A percentile compares a stretch with the other conserved stretches of the same genome.
Conservation (phyloP, 768 basidiomycete genomes). For the Pleurotus pulmonarius region DNA sequence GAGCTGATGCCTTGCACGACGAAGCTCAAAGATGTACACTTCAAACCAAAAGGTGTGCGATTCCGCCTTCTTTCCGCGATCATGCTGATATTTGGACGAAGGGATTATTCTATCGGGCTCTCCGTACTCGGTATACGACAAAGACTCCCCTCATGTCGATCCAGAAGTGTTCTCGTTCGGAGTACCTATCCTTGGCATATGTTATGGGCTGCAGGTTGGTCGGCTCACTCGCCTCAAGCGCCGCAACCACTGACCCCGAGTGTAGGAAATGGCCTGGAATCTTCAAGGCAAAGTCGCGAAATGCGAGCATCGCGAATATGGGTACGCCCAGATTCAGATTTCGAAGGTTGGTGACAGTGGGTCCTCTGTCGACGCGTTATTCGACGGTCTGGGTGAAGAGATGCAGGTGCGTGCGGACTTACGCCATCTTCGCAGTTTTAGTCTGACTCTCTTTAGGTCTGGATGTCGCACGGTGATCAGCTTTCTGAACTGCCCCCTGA, state of each 20-base stretch:
- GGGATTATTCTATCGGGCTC: constrained; percentile 98
- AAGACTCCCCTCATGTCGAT: constrained; percentile 91
- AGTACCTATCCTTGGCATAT: constrained; percentile 93
- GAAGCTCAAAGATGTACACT: constrained; percentile 79
- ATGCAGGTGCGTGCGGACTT: constrained; percentile 60
- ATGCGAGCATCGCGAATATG: constrained; percentile 93
- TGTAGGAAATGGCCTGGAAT: constrained; percentile 90
- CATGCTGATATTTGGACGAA: constrained; percentile 14
- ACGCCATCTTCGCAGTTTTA: not conserved
- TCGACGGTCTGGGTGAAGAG: constrained; percentile 82
- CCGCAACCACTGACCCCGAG: no score
- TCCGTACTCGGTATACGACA: constrained; percentile 96
- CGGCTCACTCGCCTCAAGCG: no score
- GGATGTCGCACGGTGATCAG: constrained; percentile 99
- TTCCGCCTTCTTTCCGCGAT: not conserved
- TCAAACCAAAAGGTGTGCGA: constrained; percentile 86
- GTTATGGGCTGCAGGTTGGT: constrained; percentile 90
- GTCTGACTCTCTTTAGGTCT: constrained; percentile 58
- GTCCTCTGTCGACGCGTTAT: constrained; percentile 66
- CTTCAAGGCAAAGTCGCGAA: constrained; percentile 80
- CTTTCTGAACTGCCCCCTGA: constrained; percentile 74
- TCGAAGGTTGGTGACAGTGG: constrained; percentile 51
- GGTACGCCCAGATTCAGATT: constrained; percentile 80
- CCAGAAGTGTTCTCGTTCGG: constrained; percentile 84
- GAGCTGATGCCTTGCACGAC: constrained; percentile 97